Evolutionary conservation across 2,329 filamentous ascomycete genomes (phyloP).

Genomic region (Colletotrichum coccodes): DNA sequence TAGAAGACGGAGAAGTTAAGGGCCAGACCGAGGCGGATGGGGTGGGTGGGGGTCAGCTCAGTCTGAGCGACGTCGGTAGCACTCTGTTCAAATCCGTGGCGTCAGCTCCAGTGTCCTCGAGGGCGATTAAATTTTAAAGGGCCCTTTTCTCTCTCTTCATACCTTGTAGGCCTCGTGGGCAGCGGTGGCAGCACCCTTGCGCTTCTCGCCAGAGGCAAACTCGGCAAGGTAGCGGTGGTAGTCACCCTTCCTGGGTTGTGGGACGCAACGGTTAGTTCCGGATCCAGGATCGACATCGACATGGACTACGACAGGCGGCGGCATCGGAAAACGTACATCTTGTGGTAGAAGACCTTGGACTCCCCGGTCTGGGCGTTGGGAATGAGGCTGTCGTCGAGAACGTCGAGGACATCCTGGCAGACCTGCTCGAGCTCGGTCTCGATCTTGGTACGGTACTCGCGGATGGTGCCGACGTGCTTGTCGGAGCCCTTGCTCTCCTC

Average conservation of each 20-base stretch:
- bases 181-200: conserved; percentile 86
- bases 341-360: conserved; percentile 99
- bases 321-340: conserved; percentile 81
- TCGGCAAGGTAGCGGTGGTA: conserved; percentile 96
- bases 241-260: conserved; percentile 83
- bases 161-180: conserved; percentile 99
- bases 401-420: conserved; percentile 97
- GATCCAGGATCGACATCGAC: conserved; percentile 1
- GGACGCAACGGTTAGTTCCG: conserved; percentile 27
- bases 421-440: conserved; percentile 97
- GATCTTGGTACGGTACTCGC: conserved; percentile 98
- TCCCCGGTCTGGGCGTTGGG: conserved; percentile 96
- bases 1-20: conserved; percentile 99
- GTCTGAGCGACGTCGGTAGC: conserved; percentile 98
- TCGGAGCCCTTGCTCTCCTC: conserved; percentile 98
- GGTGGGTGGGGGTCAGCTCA: conserved; percentile 96
- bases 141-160: conserved; percentile 42
- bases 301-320: not conserved
- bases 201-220: conserved; percentile 92
- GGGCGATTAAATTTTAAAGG: not conserved
- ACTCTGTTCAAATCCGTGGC: conserved; percentile 65
- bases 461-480: conserved; percentile 93
- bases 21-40: conserved; percentile 95
- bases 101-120: not conserved
- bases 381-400: conserved; percentile 92